Evolutionary conservation across 2,329 filamentous ascomycete genomes (phyloP).

Genomic region (Colletotrichum sp.): DNA sequence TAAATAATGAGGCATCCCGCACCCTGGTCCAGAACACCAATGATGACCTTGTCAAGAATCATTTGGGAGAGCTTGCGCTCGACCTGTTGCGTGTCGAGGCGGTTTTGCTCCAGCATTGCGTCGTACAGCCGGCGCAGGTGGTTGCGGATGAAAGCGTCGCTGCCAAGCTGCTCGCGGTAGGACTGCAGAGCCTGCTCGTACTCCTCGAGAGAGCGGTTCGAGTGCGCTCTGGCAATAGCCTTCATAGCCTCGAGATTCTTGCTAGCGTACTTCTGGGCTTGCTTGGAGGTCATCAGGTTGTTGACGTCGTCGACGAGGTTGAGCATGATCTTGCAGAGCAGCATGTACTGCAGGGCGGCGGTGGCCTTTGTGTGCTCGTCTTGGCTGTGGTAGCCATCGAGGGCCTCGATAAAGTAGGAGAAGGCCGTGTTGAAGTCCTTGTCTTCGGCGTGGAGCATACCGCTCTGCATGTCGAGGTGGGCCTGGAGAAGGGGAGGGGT

Average conservation of each 20-base stretch:
- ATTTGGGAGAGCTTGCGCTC: constrained; percentile 99
- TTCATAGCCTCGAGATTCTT: constrained; percentile 99
- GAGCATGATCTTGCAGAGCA: constrained; percentile 99
- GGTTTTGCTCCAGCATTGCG: constrained; percentile 98
- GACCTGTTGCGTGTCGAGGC: constrained; percentile 93
- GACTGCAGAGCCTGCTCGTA: constrained; percentile 91
- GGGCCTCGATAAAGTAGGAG: constrained; percentile 98
- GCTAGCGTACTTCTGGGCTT: constrained; percentile 94
- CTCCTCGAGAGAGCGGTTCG: constrained; percentile 93
- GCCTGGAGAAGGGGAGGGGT: constrained; percentile 94
- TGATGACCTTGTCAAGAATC: constrained; percentile 99
- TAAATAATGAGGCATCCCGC: constrained; percentile 97
- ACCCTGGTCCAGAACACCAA: constrained; percentile 95
- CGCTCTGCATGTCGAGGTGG: constrained; percentile 98
- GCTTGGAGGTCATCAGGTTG: constrained; percentile 92
- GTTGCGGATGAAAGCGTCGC: constrained; percentile 95
- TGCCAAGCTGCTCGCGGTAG: constrained; percentile 92
- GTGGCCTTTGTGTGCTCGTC: constrained; percentile 90
- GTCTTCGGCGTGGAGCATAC: constrained; percentile 98
- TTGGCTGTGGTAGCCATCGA: constrained; percentile 94
- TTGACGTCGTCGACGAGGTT: constrained; percentile 97
- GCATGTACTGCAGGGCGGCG: constrained; percentile 98
- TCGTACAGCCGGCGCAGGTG: constrained; percentile 96
- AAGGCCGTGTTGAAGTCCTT: constrained; percentile 99
- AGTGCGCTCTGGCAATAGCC: constrained; percentile 93